phyloP scores from a whole-genome alignment of 2,329 filamentous ascomycete genomes.

The Aspergillus piperis region DNA sequence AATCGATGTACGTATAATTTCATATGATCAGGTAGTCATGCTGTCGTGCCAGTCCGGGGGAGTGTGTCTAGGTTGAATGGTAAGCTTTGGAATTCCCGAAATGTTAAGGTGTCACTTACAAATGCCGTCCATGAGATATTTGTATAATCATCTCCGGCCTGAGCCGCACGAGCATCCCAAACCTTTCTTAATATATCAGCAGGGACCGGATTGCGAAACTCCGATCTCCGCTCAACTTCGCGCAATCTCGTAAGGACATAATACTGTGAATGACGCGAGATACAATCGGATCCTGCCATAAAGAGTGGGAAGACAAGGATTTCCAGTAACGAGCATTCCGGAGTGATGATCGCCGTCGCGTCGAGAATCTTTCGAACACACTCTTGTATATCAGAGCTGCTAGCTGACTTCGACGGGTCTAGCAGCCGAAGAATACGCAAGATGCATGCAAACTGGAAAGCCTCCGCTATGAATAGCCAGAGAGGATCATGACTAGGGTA shows the following conservation, averaged over 20 bases:
- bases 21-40: conserved; percentile 36
- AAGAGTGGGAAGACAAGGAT: conserved; percentile 33
- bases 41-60: conserved; percentile 22
- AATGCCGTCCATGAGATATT: conserved; percentile 33
- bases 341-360: conserved; percentile 27
- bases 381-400: conserved; percentile 25
- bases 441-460: conserved; percentile 31
- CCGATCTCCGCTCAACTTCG: conserved; percentile 29
- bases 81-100: neutral
- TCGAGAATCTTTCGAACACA: conserved; percentile 31
- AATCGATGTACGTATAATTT: neutral
- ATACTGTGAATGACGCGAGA: conserved; percentile 32
- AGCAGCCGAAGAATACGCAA: conserved; percentile 31
- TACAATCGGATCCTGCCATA: conserved; percentile 31
- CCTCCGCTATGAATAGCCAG: conserved; percentile 29
- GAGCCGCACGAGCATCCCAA: conserved; percentile 28
- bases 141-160: conserved; percentile 20
- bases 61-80: conserved; percentile 23
- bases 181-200: conserved; percentile 27
- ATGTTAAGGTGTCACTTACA: conserved; percentile 21
- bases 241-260: conserved; percentile 31
- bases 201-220: conserved; percentile 27
- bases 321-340: conserved; percentile 27
- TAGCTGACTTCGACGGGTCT: conserved; percentile 23
- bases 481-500: conserved; percentile 28